Percentiles rank a stretch among this genome's conserved stretches.
phyloP scores from a whole-genome alignment of 2,329 filamentous ascomycete genomes.

The Aspergillus ruber region DNA sequence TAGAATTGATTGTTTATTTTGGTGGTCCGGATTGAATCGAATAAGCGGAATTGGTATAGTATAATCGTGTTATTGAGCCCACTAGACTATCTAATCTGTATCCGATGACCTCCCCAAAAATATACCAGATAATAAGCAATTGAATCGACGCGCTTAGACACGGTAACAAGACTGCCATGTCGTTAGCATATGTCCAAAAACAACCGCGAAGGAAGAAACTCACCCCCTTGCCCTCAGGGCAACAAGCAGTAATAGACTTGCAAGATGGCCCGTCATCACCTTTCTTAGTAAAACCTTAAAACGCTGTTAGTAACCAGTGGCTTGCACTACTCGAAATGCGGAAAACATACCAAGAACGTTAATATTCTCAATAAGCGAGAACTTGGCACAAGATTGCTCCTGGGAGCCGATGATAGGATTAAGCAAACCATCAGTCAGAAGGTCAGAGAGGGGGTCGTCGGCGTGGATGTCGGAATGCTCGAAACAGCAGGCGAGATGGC shows the following conservation, averaged over 20 bases:
- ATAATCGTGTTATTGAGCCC: too few relatives aligned
- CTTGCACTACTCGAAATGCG: too few relatives aligned
- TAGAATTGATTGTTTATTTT: too few relatives aligned
- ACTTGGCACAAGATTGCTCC: not conserved
- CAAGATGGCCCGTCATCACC: not conserved
- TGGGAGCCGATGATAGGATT: not conserved
- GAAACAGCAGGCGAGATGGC: not conserved
- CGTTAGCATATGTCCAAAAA: not conserved
- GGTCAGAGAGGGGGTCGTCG: not conserved
- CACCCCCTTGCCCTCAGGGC: constrained; percentile 1
- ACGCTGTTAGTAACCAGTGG: not conserved
- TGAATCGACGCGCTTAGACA: not conserved
- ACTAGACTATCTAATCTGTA: too few relatives aligned
- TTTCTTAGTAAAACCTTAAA: not conserved
- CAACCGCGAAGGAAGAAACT: not conserved
- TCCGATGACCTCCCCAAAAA: too few relatives aligned
- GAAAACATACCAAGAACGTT: not conserved
- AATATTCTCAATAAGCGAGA: not conserved
- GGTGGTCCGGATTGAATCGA: too few relatives aligned
- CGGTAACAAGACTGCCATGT: not conserved
- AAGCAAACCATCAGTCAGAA: not conserved
- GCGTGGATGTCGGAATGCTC: not conserved
- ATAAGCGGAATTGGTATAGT: too few relatives aligned
- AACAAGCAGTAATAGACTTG: constrained; percentile 6
- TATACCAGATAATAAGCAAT: too few relatives aligned